Evolutionary conservation across 176 grass and related monocot species (phyloP), one percentile per base, ranked within the genome.

Genomic region (Carex littledalei): DNA sequence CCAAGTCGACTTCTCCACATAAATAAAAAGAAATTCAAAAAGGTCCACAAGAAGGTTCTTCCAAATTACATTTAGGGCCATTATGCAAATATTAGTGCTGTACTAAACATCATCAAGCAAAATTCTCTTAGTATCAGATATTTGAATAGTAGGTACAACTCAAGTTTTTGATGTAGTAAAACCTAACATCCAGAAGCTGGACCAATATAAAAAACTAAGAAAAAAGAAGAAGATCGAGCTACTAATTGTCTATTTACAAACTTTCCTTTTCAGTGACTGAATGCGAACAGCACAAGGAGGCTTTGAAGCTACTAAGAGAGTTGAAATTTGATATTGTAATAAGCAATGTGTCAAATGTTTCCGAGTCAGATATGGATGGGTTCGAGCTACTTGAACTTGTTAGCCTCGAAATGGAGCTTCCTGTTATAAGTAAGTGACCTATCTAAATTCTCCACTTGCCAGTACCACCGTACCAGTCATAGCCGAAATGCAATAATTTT

Each of bases 321-420:
- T 90, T 85, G 73, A 99, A 82, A 67, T 99, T 93, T 91, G 96
- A 99, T 91, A 84, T 99, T 53, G 96, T 95, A 31, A 93, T 99
- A 63, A 99, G 93, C 24, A 93, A 95, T 70, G 91, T 99, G 2
- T 90, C 90, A 41, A 73, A 50, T 74, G 49, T 29, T 78, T 94
- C 93, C 86, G 91, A 80, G 9, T 24, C 89, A 0, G 92, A 99
- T 80, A 95, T 95, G 86, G 90, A 99, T 57, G 96, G 96, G 1
- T 95, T 95, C 26, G 94, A 94, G 87, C 88, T 99, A 55, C 88
- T 99, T 18, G 91, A 99, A 78, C 77, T 91, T 34, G 88, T 95
- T 6, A 93, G 91, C 3, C 93, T 95, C 37, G 91, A 99, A 58
- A 94, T 99, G 93, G 96, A 99, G 59, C 93, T 99, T 81, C 96